Evolutionary conservation across 352 stramenopile species (phyloP).

Genomic region (Albugo laibachii): DNA sequence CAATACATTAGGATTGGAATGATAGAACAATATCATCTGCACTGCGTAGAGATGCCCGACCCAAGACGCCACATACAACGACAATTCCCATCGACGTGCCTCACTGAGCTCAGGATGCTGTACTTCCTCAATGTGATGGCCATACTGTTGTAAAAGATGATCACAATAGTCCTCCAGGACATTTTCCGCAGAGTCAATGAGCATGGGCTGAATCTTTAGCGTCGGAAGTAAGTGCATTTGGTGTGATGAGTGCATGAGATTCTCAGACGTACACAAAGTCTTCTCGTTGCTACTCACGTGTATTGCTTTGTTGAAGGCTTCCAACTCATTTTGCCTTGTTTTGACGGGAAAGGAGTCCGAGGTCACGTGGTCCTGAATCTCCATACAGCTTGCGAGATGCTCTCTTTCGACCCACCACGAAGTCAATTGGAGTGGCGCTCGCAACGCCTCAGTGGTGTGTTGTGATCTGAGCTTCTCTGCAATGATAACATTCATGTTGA

Average conservation of each 20-base stretch:
- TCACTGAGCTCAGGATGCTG: constrained; percentile 19
- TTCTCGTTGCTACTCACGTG: neutral
- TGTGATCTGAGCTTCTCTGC: too few relatives aligned
- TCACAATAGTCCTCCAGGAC: constrained; percentile 71
- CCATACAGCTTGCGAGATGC: neutral
- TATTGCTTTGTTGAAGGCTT: neutral
- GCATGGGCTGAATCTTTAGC: constrained; percentile 33
- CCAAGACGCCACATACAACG: constrained; percentile 26
- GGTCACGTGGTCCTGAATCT: constrained; percentile 1
- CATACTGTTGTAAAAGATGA: constrained; percentile 35
- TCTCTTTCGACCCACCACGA: too few relatives aligned
- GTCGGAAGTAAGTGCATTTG: constrained; percentile 13
- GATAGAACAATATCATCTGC: neutral
- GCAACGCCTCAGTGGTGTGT: too few relatives aligned
- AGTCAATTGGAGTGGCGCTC: too few relatives aligned
- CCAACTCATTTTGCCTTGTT: constrained; percentile 6
- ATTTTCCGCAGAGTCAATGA: constrained; percentile 46
- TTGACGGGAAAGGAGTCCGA: constrained; percentile 1
- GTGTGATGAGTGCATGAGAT: neutral
- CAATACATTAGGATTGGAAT: neutral
- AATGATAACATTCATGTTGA: too few relatives aligned
- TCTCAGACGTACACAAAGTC: neutral
- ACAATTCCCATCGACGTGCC: constrained; percentile 23
- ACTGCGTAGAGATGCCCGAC: constrained; percentile 17
- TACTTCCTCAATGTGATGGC: constrained; percentile 37